These are phyloP conservation scores for Phoma herbarum DNA, from an alignment of 2,329 filamentous ascomycete genomes.

Conservation along the genomic window DNA sequence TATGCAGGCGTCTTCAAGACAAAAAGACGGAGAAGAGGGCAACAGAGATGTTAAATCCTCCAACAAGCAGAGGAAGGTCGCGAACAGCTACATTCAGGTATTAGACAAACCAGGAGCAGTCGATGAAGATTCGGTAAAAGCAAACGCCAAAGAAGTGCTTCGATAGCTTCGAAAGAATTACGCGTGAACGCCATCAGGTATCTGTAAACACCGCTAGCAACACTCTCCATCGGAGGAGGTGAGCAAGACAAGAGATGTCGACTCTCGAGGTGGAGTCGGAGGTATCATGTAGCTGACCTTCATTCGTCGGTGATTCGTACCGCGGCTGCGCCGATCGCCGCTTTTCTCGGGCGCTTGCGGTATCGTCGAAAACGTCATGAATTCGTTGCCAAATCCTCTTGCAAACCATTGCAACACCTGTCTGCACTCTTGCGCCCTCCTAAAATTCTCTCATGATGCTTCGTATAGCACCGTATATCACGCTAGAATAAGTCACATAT, in stretches of 20 bases:
- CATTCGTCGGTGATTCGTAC: conserved; percentile 10
- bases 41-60: too few species aligned
- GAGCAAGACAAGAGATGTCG: background rate
- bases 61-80: too few species aligned
- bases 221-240: too few species aligned
- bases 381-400: conserved; percentile 4
- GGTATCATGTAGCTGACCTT: conserved; percentile 1
- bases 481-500: conserved; percentile 34
- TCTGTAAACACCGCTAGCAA: too few species aligned
- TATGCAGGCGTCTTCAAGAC: too few species aligned
- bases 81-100: too few species aligned
- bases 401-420: conserved; percentile 8
- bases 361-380: conserved; percentile 22
- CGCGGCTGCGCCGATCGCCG: conserved; percentile 16
- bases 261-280: background rate
- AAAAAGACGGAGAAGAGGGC: too few species aligned
- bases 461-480: conserved; percentile 5
- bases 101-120: too few species aligned
- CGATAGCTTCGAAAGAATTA: too few species aligned
- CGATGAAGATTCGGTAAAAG: too few species aligned
- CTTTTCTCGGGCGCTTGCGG: conserved; percentile 18
- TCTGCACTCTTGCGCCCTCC: background rate
- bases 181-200: too few species aligned
- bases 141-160: too few species aligned
- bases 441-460: conserved; percentile 17